Evolutionary conservation across 2,329 filamentous ascomycete species (phyloP), one percentile per base, ranked within the genome.

Genomic region (Aspergillus tamarii): DNA sequence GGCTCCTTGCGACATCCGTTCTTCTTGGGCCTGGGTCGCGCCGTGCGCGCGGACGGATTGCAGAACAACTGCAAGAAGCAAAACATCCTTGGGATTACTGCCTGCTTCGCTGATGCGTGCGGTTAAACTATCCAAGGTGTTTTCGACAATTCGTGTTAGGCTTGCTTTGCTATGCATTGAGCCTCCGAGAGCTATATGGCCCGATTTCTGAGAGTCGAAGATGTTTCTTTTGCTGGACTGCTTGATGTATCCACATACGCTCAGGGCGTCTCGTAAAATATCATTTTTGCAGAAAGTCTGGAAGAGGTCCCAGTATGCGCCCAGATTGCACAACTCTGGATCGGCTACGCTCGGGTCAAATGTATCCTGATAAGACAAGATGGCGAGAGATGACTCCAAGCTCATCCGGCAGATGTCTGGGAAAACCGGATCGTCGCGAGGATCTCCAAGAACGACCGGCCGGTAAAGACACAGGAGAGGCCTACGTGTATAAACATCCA

Each of bases 391-490:
- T 5, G 69, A 72, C 28, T 76, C 72, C 9, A 76, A 53, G 21
- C 66, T 73, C 1, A 66, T 57, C 26, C 64, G 66, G 32, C 67
- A 66, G 21, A 72, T 65, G 53, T 72, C 72, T 23, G 59, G 57
- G 58, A 67, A 70, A 5, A 57, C 57, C 1, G 57, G 43, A 32
- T 71, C 67, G 23, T 68, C 50, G 6, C 57, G 50, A 10, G 52
- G 56, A 14, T 63, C 61, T 9, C 63, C 64, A 16, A 67, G 64
- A 14, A 69, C 65, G 50, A 72, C 55, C 14, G 73, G 68, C 3
- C 71, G 68, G 45, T 75, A 73, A 26, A 76, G 69, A 58, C 69
- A 73, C 32, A 76, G 67, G n/a, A 76, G 64, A 4, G 74, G 72
- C 34, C 74, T 64, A 34, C 73, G 68, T 21, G 73, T 69, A 43